Evolutionary conservation across 2,329 filamentous ascomycete species (phyloP), one percentile per base, ranked within the genome.

Genomic region (Xylariaceae sp.): DNA sequence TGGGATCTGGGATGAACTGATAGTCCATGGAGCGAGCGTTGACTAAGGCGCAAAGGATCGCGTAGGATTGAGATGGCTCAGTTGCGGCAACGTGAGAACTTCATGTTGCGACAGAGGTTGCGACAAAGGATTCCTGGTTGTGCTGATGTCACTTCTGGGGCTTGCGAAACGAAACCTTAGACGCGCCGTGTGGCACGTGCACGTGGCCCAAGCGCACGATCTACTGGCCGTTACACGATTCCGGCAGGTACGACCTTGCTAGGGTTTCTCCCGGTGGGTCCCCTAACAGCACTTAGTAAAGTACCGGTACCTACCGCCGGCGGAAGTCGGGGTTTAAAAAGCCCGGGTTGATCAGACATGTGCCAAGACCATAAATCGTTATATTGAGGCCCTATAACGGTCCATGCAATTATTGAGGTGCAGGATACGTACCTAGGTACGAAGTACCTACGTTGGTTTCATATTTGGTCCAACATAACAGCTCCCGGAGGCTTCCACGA

Each of bases 21-120:
- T 51, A 52, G 57, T 62, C 65, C 64, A 66, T 67, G 58, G 59
- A 58, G 59, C 53, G 29, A 36, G 19, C 12, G 39, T 51, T 18
- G 30, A 29, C 34, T 45, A 34, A 34, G 43, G 19, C 18, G 36
- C 9, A 16, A 36, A 12, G 22, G 36, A 3, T 42, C 37, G 30
- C 37, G 26, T 10, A 19, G n/a, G 22, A 21, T 26, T 18, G 47
- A 16, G 22, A n/a, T n/a, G 18, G 21, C 39, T n/a, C 41, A 37
- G 46, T 26, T 47, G 32, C 29, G 48, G 46, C 54, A 52, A 52
- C 56, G 51, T 54, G 50, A 46, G 32, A 40, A 16, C 36, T 26
- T 43, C 41, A 43, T 43, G 41, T 43, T 29, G 41, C 41, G 41
- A 43, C 41, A 16, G 15, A 29, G 21, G 32, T 13, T 34, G 32